Percentiles rank a stretch among this genome's conserved stretches.
Conservation (phyloP, 2,329 filamentous ascomycete species). For the Beauveria bassiana region DNA sequence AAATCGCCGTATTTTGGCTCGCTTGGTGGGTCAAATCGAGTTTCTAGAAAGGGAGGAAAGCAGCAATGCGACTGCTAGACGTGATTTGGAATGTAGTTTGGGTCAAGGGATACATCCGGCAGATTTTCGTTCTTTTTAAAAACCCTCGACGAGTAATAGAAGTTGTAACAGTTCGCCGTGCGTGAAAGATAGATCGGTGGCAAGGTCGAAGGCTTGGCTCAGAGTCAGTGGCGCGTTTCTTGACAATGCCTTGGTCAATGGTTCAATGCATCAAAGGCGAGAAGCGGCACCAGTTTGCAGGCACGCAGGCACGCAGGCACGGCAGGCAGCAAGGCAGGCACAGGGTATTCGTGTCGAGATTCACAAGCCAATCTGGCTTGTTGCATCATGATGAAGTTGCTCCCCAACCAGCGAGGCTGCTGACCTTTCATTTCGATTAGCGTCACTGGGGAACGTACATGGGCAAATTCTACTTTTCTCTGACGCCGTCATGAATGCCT, state of each 20-base stretch:
- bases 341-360: not conserved
- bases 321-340: too few relatives aligned
- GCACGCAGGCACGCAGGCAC: too few relatives aligned
- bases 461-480: not conserved
- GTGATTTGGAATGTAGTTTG: not conserved
- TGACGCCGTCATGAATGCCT: slow-evolving; percentile 2
- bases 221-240: too few relatives aligned
- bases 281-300: too few relatives aligned
- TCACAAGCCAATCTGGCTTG: not conserved
- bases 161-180: not conserved
- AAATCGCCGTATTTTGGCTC: not conserved
- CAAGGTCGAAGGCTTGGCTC: too few relatives aligned
- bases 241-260: too few relatives aligned
- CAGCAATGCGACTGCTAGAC: not conserved
- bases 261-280: too few relatives aligned
- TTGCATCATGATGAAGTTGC: not conserved
- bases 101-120: not conserved
- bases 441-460: not conserved
- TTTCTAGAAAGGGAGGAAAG: not conserved
- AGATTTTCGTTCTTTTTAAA: not conserved
- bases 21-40: not conserved
- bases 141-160: too few relatives aligned
- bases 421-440: not conserved
- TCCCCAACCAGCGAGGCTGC: not conserved
- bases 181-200: not conserved